Evolutionary conservation across 176 grass and related monocot species (phyloP).

Genomic region (Aegilops tauschii): DNA sequence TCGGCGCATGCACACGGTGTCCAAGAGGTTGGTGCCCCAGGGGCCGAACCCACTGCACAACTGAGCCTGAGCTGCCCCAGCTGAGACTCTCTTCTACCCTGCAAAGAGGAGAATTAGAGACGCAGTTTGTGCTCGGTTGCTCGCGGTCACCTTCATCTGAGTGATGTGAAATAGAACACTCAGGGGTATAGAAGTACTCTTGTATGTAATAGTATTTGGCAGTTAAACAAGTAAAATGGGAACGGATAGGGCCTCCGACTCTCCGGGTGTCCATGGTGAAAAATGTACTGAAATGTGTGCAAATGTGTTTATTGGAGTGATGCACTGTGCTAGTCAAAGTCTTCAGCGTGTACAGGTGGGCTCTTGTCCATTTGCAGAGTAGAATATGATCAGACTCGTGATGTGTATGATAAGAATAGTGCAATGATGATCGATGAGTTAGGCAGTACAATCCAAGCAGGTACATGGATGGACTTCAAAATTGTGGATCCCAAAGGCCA

Average conservation of each 20-base stretch:
- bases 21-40: conserved; percentile 74
- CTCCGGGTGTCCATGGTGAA: not conserved
- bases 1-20: conserved; percentile 28
- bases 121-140: not conserved
- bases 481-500: conserved; percentile 19
- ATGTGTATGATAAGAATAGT: conserved; percentile 26
- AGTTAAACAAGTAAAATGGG: not conserved
- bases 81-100: not conserved
- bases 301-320: not conserved
- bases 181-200: not conserved
- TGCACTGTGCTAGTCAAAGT: conserved; percentile 17
- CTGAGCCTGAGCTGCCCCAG: conserved; percentile 47
- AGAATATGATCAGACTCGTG: conserved; percentile 19
- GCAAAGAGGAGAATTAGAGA: not conserved
- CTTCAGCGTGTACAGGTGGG: not conserved
- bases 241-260: not conserved
- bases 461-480: not conserved
- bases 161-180: not conserved
- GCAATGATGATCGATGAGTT: conserved; percentile 21
- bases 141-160: not conserved
- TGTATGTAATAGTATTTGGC: not conserved
- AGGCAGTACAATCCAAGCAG: conserved; percentile 23
- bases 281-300: conserved; percentile 7
- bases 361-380: conserved; percentile 32
- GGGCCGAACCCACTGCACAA: conserved; percentile 89